These are phyloP conservation scores for Schoenoplectus triqueter DNA, from an alignment of 202 grass and related monocot species.

Conservation along the genomic window DNA sequence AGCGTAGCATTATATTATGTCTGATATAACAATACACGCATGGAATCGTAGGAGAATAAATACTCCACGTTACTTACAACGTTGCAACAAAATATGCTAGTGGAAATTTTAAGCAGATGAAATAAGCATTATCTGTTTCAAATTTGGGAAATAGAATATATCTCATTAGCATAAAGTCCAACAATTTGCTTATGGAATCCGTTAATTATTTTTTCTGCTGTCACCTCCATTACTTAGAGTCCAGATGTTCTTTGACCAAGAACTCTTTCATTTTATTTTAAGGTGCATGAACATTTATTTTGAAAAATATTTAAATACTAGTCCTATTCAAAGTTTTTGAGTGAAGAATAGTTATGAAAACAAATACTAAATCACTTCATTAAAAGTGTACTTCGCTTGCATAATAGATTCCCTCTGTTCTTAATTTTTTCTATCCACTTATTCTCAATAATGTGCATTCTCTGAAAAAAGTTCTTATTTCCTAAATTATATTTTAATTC, in stretches of 20 bases:
- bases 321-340: not conserved
- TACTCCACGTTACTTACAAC: not conserved
- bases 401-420: not conserved
- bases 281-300: not conserved
- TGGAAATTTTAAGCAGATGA: not conserved
- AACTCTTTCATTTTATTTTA: not conserved
- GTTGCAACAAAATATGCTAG: conserved; percentile 1
- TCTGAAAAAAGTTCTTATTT: not conserved
- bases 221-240: not conserved
- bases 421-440: not conserved
- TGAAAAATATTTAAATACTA: not conserved
- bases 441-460: not conserved
- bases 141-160: conserved; percentile 26
- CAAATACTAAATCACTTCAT: not conserved
- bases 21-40: not conserved
- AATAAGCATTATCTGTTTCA: conserved; percentile 12
- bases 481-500: not conserved
- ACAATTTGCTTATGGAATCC: conserved; percentile 9
- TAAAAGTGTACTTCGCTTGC: not conserved
- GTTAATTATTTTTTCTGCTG: conserved; percentile 14
- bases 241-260: not conserved
- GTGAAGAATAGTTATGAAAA: not conserved
- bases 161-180: conserved; percentile 12
- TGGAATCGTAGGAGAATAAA: conserved; percentile 9
- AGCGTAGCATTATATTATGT: conserved; percentile 10